Percentiles rank a stretch among this genome's conserved stretches.
phyloP scores from a whole-genome alignment of 2,329 filamentous ascomycete species.

The Ceratocystis harringtonii region DNA sequence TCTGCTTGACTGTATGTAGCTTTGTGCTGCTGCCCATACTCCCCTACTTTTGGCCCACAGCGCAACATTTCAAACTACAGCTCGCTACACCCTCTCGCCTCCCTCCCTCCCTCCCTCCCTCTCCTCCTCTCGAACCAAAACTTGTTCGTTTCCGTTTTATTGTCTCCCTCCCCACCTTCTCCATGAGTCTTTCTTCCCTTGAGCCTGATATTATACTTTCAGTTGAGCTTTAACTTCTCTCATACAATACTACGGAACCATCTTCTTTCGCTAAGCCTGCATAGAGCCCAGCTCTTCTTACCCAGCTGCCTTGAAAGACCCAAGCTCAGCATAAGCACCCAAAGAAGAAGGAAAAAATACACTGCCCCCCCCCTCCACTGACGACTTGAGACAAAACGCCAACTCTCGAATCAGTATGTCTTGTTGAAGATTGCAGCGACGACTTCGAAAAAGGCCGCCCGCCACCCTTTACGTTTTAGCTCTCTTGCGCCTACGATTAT shows the following conservation, averaged over 20 bases:
- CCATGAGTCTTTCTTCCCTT: not conserved
- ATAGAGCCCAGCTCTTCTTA: not conserved
- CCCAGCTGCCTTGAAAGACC: not conserved
- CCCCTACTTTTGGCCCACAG: not conserved
- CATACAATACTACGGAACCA: not conserved
- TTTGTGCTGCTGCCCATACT: not conserved
- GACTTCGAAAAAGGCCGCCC: not conserved
- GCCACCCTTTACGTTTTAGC: not conserved
- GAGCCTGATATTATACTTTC: not conserved
- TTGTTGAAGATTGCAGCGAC: not conserved
- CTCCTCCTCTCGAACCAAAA: not conserved
- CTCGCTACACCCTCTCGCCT: not conserved
- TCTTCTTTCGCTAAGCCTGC: not conserved
- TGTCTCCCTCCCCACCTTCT: not conserved
- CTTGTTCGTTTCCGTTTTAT: constrained; percentile 10
- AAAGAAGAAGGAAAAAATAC: not conserved
- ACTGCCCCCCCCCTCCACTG: not conserved
- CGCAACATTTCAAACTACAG: not conserved
- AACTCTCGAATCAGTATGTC: not conserved
- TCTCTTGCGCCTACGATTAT: not conserved
- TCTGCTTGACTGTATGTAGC: not conserved
- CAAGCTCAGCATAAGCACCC: not conserved
- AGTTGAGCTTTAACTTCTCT: not conserved
- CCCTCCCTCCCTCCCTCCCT: not conserved
- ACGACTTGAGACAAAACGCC: not conserved